Percentiles rank a stretch among this genome's conserved stretches.
These are phyloP conservation scores for Toxoplasma gondii DNA, from an alignment of 169 alveolate genomes.

Conservation along the genomic window DNA sequence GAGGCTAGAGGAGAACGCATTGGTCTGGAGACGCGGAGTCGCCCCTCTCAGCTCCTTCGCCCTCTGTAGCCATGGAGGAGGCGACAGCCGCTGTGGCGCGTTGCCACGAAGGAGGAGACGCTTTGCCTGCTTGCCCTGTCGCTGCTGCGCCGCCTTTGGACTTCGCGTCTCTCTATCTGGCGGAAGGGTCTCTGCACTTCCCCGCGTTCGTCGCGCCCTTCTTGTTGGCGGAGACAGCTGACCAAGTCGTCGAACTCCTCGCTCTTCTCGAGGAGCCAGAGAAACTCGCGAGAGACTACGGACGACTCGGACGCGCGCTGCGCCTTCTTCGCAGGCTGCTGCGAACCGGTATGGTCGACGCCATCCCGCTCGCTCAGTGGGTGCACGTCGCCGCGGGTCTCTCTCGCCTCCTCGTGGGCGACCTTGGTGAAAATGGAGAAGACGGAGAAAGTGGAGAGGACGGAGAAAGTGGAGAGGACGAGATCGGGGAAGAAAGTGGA, in stretches of 20 bases:
- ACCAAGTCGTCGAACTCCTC: conserved; percentile 8
- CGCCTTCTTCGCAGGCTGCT: background rate
- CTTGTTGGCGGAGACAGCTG: conserved; percentile 33
- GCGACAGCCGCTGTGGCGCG: background rate
- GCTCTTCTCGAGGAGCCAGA: conserved; percentile 1
- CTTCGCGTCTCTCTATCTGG: background rate
- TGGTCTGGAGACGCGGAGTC: no score
- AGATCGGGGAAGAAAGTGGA: background rate
- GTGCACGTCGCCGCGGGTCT: conserved; percentile 11
- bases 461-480: background rate
- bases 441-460: background rate
- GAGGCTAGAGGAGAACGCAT: no score
- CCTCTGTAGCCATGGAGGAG: no score
- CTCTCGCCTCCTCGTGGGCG: conserved; percentile 20
- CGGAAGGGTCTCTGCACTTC: conserved; percentile 18
- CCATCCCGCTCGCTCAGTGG: background rate
- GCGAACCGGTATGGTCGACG: background rate
- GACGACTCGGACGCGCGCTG: background rate
- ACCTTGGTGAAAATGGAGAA: background rate
- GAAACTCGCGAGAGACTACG: background rate
- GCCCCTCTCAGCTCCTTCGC: no score
- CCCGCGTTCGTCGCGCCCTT: conserved; percentile 37
- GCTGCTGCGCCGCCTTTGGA: conserved; percentile 13
- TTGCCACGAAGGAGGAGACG: background rate
- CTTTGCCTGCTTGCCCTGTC: background rate